Base-by-base conservation (phyloP, 495 filamentous ascomycete species). In the Diplogelasinospora grovesii region DNA sequence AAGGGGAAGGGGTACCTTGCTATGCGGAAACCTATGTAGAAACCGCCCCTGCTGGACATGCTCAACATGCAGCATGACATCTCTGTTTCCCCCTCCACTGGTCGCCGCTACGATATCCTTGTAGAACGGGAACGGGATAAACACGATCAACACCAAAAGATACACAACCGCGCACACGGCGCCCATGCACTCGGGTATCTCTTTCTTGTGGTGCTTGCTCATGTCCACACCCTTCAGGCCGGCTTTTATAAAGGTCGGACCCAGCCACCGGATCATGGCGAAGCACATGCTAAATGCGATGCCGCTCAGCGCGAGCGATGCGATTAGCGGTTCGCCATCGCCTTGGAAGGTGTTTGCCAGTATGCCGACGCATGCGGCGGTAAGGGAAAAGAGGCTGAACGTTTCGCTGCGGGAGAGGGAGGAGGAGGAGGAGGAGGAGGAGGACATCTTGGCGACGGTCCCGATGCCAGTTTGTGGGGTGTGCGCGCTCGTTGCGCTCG, bases 91-190 rank as follows among this genome's bases (percentile, higher is more conserved):
- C 42, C 88, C 90, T 41, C 89, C 92, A 44, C 87, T 92, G 14
- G 93, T 96, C 14, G 87, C 88, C n/a, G 83, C 82, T 15, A 96
- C 89, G 45, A 99, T 92, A 54, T 99, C 89, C 61, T 94, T 90
- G 67, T 95, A 97, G 63, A 99, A 97, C 2, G 87, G 82, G 62
- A 96, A 97, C 0, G 92, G 92, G 39, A 97, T 86, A 58, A 99
- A 97, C 22, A 86, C 59, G 37, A 97, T 93, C 22, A 95, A 75
- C 4, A 75, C 71, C 18, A 97, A 67, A 21, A 99, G 69, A 65
- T 96, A 97, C 1, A 97, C 85, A 22, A 92, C 78, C 2, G 93
- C 92, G 59, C 86, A 94, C 30, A 97, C 78, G 14, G 82, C 87
- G n/a, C 92, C 92, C 93, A 99, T 97, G 21, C 86, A 88, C 64